phyloP scores from a whole-genome alignment of 1,284 basidiomycete species.

The Rhodofomes roseus region DNA sequence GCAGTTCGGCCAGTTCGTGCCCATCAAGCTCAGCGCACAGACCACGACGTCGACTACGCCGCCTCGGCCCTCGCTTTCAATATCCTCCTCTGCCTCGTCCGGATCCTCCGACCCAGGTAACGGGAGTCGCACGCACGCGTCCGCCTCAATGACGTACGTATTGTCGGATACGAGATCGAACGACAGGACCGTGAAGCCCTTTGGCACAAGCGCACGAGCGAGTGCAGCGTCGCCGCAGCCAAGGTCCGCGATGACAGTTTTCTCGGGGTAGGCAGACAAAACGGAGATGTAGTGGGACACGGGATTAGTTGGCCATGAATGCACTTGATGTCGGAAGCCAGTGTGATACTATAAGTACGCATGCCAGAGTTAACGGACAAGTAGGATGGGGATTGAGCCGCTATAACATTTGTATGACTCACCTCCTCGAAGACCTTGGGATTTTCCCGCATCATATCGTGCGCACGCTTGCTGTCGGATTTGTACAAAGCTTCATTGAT shows the following conservation, averaged over 20 bases:
- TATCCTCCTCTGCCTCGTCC: constrained; percentile 27
- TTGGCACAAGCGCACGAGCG: constrained; percentile 68
- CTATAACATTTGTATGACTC: constrained; percentile 16
- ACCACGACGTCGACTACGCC: constrained; percentile 88
- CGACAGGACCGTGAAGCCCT: constrained; percentile 70
- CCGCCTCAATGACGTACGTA: constrained; percentile 73
- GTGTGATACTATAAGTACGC: constrained; percentile 71
- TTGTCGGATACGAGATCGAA: constrained; percentile 81
- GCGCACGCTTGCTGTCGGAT: constrained; percentile 70
- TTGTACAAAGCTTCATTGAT: constrained; percentile 90
- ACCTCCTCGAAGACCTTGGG: constrained; percentile 77
- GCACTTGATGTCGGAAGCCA: constrained; percentile 87
- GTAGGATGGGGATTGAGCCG: too few relatives aligned
- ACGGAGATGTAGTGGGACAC: constrained; percentile 70
- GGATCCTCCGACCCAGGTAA: constrained; percentile 73
- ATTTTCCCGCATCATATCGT: constrained; percentile 79
- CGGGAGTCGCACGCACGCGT: constrained; percentile 72
- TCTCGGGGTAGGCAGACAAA: constrained; percentile 57
- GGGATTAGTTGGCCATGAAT: constrained; percentile 89
- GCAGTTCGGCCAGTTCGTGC: constrained; percentile 92
- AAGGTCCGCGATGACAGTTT: constrained; percentile 84
- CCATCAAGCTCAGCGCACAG: constrained; percentile 96
- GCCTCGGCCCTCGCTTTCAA: constrained; percentile 41
- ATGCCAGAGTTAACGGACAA: not conserved
- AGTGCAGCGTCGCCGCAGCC: constrained; percentile 95